Evolutionary conservation across 2,329 filamentous ascomycete genomes (phyloP).

Genomic region (Trichoderma sp.): DNA sequence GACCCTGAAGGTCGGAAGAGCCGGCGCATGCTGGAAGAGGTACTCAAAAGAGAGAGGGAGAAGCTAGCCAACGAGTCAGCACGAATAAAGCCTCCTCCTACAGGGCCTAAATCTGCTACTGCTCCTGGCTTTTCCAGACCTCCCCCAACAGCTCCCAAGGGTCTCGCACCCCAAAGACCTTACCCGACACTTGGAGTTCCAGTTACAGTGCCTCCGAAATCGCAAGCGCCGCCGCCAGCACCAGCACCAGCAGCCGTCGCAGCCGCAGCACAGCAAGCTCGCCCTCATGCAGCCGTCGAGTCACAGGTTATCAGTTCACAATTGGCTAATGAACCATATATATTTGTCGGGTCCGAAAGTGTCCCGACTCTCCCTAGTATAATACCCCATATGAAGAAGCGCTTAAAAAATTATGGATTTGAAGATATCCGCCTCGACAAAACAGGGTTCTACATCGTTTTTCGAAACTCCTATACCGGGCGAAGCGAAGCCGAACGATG

Average conservation of each 20-base stretch:
- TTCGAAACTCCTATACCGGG: constrained; percentile 72
- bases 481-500: constrained; percentile 80
- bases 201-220: constrained; percentile 27
- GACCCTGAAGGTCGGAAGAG: constrained; percentile 87
- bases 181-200: constrained; percentile 21
- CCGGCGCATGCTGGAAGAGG: constrained; percentile 70
- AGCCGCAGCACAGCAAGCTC: constrained; percentile 25
- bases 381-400: constrained; percentile 84
- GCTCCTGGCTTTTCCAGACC: constrained; percentile 42
- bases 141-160: constrained; percentile 83
- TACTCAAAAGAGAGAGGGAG: constrained; percentile 66
- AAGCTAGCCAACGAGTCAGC: constrained; percentile 47
- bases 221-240: not conserved
- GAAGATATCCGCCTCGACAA: constrained; percentile 80
- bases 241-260: constrained; percentile 28
- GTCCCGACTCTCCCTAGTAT: constrained; percentile 86
- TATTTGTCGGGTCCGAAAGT: constrained; percentile 82
- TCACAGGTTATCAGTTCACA: constrained; percentile 63
- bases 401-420: constrained; percentile 78
- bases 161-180: constrained; percentile 61
- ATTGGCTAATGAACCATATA: constrained; percentile 78
- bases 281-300: constrained; percentile 55
- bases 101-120: constrained; percentile 36
- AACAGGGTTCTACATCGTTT: constrained; percentile 88
- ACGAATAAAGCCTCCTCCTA: constrained; percentile 35